Evolutionary conservation across 805 yeast species (phyloP), one percentile per base, ranked within the genome.

Genomic region (Priceomyces carsonii): DNA sequence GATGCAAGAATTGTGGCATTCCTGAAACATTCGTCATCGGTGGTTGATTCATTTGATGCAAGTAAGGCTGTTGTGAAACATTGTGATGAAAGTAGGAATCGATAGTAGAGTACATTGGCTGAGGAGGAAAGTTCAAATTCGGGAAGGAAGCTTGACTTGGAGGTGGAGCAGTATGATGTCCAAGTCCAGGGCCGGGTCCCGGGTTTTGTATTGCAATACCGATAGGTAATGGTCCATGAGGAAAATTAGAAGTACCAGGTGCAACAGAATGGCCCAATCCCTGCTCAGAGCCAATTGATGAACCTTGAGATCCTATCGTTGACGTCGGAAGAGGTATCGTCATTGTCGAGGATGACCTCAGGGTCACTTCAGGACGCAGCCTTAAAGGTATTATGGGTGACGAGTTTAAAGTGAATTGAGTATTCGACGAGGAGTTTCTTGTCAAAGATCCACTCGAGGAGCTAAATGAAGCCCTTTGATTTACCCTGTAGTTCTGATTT

Each of bases 361-460:
- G 29, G 7, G 17, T n/a, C 10, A 16, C 24, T 9, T 29, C 33
- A 9, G 24, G 33, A 17, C 33, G 33, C 14, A 7, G 24, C 15
- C 33, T 19, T 8, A 29, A 18, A n/a, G 38, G 12, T 12, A 35
- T 18, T 13, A 24, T 10, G 3, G 38, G 38, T 4, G 38, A 35
- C 8, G 26, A 29, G 8, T 24, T 35, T 6, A 35, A 19, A 12
- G 38, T 18, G 7, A 35, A 9, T 22, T 35, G 33, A 16, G 25
- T 35, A 17, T 20, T 35, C 16, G 34, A 29, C 3, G 39, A 36
- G 5, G 43, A 18, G 8, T 35, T 35, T 22, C 43, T 35, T 8
- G 43, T 26, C 7, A 32, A 23, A 5, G 36, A 32, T 9, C 26
- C 43, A 13, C 32, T 29, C 12, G 43, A 39, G 8, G 43, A 39